Evolutionary conservation across 208 protist species (phyloP).

Genomic region (Trypanosoma brucei): DNA sequence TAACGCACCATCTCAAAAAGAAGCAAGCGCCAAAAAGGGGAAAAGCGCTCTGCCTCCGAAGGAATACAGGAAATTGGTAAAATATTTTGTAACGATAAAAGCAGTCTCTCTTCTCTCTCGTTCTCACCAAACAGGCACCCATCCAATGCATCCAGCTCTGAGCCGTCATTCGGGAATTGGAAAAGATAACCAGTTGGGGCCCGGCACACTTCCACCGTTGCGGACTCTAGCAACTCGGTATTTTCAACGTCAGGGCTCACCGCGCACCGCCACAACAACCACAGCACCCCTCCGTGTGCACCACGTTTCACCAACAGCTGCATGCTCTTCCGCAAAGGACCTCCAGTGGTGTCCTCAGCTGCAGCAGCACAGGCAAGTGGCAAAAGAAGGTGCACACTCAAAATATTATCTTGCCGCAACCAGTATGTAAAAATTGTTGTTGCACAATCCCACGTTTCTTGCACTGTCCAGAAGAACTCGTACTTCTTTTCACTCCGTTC

Average conservation of each 20-base stretch:
- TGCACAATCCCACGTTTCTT: conserved; percentile 19
- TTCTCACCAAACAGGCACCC: not conserved
- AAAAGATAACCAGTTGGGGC: conserved; percentile 6
- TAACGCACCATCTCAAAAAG: conserved; percentile 17
- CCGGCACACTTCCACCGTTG: conserved; percentile 9
- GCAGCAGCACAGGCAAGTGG: conserved; percentile 7
- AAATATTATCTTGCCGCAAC: conserved; percentile 15
- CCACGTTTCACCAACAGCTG: conserved; percentile 1
- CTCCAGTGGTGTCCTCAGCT: not conserved
- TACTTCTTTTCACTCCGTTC: not conserved
- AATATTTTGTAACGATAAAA: conserved; percentile 1
- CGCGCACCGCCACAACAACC: conserved; percentile 6
- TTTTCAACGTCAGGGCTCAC: not conserved
- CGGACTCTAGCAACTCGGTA: conserved; percentile 8
- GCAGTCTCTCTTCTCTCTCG: not conserved
- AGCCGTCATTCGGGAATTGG: not conserved
- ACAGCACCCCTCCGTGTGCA: conserved; percentile 15
- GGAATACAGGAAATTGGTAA: not conserved
- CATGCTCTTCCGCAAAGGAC: conserved; percentile 5
- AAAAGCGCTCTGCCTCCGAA: conserved; percentile 3
- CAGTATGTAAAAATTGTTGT: conserved; percentile 11
- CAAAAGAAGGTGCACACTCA: conserved; percentile 10
- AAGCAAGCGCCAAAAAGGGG: conserved; percentile 20
- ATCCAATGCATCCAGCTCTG: not conserved
- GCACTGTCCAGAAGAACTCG: conserved; percentile 3